Percentiles rank a stretch among this genome's conserved stretches.
Evolutionary conservation across 768 basidiomycete genomes (phyloP).

Genomic region (Hydnomerulius pinastri): DNA sequence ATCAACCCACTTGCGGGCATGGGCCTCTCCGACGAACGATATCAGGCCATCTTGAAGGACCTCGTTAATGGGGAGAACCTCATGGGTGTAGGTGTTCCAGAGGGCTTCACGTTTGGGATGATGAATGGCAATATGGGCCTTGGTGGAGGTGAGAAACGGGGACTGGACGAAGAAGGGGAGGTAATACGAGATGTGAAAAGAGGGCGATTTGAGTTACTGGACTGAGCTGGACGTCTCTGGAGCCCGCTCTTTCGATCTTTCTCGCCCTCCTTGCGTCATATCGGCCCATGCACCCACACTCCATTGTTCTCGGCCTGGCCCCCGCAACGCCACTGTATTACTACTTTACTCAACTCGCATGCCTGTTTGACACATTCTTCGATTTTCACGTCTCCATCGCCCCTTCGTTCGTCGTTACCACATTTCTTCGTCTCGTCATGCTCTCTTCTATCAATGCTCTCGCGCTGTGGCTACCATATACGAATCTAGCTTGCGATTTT

Average conservation of each 20-base stretch:
- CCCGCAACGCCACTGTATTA: not conserved
- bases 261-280: not conserved
- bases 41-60: conserved; percentile 73
- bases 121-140: not conserved
- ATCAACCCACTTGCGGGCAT: conserved; percentile 86
- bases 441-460: conserved; percentile 1
- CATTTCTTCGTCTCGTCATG: not conserved
- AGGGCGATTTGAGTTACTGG: conserved; percentile 61
- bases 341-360: too few relatives aligned
- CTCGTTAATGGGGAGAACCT: conserved; percentile 68
- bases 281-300: too few relatives aligned
- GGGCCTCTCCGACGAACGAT: conserved; percentile 89
- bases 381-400: not conserved
- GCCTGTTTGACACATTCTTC: not conserved
- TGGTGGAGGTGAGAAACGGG: conserved; percentile 33
- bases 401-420: too few relatives aligned
- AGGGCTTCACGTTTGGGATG: conserved; percentile 25
- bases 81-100: conserved; percentile 40
- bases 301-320: not conserved
- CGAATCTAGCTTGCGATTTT: conserved; percentile 22
- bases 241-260: not conserved
- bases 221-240: conserved; percentile 34
- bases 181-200: conserved; percentile 50
- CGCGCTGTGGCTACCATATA: conserved; percentile 20
- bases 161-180: conserved; percentile 40